A percentile compares a stretch with the other conserved stretches of the same genome.
phyloP scores from a whole-genome alignment of 352 stramenopile genomes.

The Halophytophthora batemanensis region DNA sequence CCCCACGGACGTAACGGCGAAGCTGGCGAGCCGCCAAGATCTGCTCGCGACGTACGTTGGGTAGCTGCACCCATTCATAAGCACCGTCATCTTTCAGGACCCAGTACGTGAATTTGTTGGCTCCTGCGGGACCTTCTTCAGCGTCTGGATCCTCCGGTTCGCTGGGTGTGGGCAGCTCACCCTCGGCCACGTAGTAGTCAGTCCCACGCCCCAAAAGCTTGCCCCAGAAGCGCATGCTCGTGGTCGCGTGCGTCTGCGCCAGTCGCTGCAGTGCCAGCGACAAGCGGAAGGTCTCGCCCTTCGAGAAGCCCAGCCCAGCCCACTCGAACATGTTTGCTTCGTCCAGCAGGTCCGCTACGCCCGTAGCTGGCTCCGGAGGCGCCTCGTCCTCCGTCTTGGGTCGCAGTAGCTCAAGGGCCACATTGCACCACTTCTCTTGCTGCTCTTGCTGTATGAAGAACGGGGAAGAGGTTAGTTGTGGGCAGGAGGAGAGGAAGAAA shows the following conservation, averaged over 20 bases:
- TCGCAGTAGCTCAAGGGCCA: conserved; percentile 59
- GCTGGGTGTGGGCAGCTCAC: conserved; percentile 41
- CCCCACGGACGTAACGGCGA: conserved; percentile 69
- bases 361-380: conserved; percentile 29
- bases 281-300: conserved; percentile 69
- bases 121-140: conserved; percentile 59
- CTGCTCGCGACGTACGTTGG: conserved; percentile 67
- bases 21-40: conserved; percentile 80
- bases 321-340: conserved; percentile 85
- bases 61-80: conserved; percentile 84
- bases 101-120: conserved; percentile 91
- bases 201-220: conserved; percentile 70
- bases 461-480: not conserved
- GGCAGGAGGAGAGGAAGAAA: not conserved
- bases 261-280: conserved; percentile 62
- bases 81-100: conserved; percentile 76
- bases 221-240: conserved; percentile 86
- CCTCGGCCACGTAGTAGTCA: conserved; percentile 87
- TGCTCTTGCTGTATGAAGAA: conserved; percentile 38
- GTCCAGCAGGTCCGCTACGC: conserved; percentile 65
- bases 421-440: conserved; percentile 64
- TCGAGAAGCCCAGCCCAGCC: conserved; percentile 72
- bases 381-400: conserved; percentile 47
- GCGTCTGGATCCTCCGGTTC: conserved; percentile 69
- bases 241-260: conserved; percentile 46